Percentiles rank a stretch among this genome's conserved stretches.
Conservation (phyloP, 1,284 basidiomycete genomes). For the Earliella scabrosa region DNA sequence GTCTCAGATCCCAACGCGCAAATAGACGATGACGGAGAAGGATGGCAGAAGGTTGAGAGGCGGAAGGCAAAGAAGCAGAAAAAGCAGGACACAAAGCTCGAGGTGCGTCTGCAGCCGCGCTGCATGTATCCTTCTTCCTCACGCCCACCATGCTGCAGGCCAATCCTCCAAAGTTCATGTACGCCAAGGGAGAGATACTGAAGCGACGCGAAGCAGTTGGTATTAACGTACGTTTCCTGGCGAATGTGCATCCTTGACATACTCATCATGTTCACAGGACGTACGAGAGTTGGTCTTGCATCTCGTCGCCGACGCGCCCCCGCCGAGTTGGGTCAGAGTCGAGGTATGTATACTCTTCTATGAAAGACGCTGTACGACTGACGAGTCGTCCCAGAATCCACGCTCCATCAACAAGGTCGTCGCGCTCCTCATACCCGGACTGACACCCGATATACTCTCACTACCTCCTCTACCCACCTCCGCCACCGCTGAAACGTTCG, state of each 20-base stretch:
- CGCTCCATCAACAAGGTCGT: slow-evolving; percentile 78
- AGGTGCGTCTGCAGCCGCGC: slow-evolving; percentile 51
- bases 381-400: too few species aligned
- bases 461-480: slow-evolving; percentile 68
- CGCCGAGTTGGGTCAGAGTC: slow-evolving; percentile 82
- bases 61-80: slow-evolving; percentile 57
- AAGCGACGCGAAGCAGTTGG: slow-evolving; percentile 74
- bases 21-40: slow-evolving; percentile 33
- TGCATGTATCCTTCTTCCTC: slow-evolving; percentile 6
- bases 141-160: slow-evolving; percentile 41
- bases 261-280: slow-evolving; percentile 55
- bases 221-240: slow-evolving; percentile 61
- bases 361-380: too few species aligned
- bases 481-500: too few species aligned
- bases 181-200: slow-evolving; percentile 73
- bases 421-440: slow-evolving; percentile 78
- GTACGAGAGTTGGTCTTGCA: slow-evolving; percentile 84
- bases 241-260: neutral
- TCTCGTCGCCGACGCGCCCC: slow-evolving; percentile 79
- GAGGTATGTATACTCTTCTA: slow-evolving; percentile 54
- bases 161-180: slow-evolving; percentile 78
- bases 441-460: slow-evolving; percentile 72
- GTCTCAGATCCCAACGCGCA: slow-evolving; percentile 11
- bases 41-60: slow-evolving; percentile 79
- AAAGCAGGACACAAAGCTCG: slow-evolving; percentile 58